Evolutionary conservation across 495 filamentous ascomycete species (phyloP), one percentile per base, ranked within the genome.

Genomic region (Penicillium verhagenii): DNA sequence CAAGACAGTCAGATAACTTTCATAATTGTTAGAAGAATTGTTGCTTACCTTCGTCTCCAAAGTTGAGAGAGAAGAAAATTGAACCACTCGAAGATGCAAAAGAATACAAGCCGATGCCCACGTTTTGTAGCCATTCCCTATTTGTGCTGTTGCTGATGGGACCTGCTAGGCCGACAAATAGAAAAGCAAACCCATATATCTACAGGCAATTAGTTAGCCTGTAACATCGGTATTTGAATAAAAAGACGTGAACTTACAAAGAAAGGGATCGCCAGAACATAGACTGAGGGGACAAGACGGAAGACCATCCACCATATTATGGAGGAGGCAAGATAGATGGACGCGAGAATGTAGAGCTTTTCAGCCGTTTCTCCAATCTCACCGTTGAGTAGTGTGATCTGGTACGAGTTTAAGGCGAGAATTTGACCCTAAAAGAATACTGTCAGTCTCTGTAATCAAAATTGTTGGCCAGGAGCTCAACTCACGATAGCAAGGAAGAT

Each of bases 371-470:
- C 72, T 45, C 81, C 85, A 28, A 84, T 73, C 58, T 86, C 78
- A 16, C 86, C 86, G 0, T 81, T 83, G 6, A 89, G 73, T 18
- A 89, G 74, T 5, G 83, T 86, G 66, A 89, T 86, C 59, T 89
- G 86, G 69, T 88, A 89, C 0, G 82, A 86, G 68, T 86, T 88
- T 33, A 84, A 82, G 0, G 86, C 84, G 24, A 89, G 81, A 58
- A 89, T 81, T 57, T 89, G 86, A 18, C 83, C 84, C 33, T 35
- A 35, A 35, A 35, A 4, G 6, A 35, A 35, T 35, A 4, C 14
- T 48, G 31, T 54, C 16, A 54, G n/a, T 6, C 8, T 42, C 33
- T 42, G 45, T 28, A 38, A 43, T 11, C 3, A 40, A 11, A 24
- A 21, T 23, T 0, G 21, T 42, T 24, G 5, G 21, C 4, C 10